Evolutionary conservation across 768 basidiomycete species (phyloP).

Genomic region (Russula dissimulans): DNA sequence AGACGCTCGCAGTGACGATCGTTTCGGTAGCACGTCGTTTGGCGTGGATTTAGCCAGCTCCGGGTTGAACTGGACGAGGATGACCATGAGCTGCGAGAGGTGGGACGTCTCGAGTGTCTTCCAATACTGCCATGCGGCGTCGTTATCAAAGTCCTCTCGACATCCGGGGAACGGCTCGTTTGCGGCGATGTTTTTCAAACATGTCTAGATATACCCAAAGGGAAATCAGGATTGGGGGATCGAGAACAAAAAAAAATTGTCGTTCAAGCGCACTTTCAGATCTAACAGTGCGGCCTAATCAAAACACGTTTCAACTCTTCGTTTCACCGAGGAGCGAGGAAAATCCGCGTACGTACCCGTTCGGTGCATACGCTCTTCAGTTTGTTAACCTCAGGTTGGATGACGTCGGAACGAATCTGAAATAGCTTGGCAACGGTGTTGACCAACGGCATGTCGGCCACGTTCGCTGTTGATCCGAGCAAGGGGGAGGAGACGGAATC

Average conservation of each 20-base stretch:
- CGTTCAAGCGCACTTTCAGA: conserved; percentile 52
- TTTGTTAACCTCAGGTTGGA: conserved; percentile 67
- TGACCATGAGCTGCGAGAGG: conserved; percentile 80
- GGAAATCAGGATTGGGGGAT: background rate
- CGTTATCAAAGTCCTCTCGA: conserved; percentile 76
- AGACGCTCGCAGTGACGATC: conserved; percentile 39
- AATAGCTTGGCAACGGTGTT: conserved; percentile 61
- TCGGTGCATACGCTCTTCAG: conserved; percentile 60
- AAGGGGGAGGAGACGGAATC: conserved; percentile 37
- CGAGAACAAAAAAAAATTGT: conserved; percentile 9
- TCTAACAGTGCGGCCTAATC: conserved; percentile 73
- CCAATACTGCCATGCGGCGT: conserved; percentile 81
- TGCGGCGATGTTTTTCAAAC: conserved; percentile 84
- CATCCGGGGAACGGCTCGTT: conserved; percentile 77
- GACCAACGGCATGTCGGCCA: conserved; percentile 75
- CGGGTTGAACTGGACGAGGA: conserved; percentile 80
- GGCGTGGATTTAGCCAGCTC: conserved; percentile 75
- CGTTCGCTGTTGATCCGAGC: conserved; percentile 33
- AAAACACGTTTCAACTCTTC: conserved; percentile 1
- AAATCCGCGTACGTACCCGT: conserved; percentile 39
- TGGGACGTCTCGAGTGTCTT: conserved; percentile 70
- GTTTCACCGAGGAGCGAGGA: background rate
- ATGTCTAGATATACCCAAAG: conserved; percentile 43
- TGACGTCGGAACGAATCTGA: conserved; percentile 56
- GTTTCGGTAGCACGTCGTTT: conserved; percentile 37